Evolutionary conservation across 257 asterid species (phyloP), one percentile per base, ranked within the genome.

Genomic region (Ilex asprella): DNA sequence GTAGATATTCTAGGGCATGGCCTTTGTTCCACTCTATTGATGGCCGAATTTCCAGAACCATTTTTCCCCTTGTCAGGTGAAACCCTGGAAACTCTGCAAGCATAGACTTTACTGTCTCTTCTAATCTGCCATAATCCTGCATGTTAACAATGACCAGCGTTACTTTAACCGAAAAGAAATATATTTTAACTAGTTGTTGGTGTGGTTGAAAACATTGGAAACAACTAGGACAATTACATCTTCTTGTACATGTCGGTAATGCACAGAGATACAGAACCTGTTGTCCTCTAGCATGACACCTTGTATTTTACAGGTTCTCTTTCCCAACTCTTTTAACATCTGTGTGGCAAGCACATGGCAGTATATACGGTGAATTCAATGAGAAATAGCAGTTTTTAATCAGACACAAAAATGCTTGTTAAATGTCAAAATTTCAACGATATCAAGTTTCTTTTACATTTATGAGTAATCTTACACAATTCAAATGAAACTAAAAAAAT

Each of bases 11-110:
- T 65, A 91, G 47, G 1, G 97, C 97, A 50, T 85, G 75, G 32
- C 96, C 95, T 68, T 91, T 88, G 76, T 88, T 86, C 96, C 95
- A 88, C 43, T 88, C 16, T 2, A 91, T 84, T 2, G 95, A 78
- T n/a, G 97, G 97, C 61, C 95, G 78, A 21, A 91, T 74, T 67
- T 91, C 97, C 52, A 91, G 3, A 56, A 91, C 96, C 58, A 87
- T 84, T 81, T 82, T 86, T 46, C 97, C 97, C 44, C 74, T 73
- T 47, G 87, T 85, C 60, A 82, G 27, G 70, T 76, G 93, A 74
- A 91, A 88, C 30, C 58, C 10, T 0, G 72, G 58, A 41, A 77
- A 72, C 32, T 79, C 80, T 9, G 69, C 60, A 1, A 88, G 64
- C 27, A 91, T 65, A 0, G 67, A 39, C 0, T 43, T 30, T 3